Evolutionary conservation across 176 grass and related monocot species (phyloP), one percentile per base, ranked within the genome.

Genomic region (Cymbopogon citratus): DNA sequence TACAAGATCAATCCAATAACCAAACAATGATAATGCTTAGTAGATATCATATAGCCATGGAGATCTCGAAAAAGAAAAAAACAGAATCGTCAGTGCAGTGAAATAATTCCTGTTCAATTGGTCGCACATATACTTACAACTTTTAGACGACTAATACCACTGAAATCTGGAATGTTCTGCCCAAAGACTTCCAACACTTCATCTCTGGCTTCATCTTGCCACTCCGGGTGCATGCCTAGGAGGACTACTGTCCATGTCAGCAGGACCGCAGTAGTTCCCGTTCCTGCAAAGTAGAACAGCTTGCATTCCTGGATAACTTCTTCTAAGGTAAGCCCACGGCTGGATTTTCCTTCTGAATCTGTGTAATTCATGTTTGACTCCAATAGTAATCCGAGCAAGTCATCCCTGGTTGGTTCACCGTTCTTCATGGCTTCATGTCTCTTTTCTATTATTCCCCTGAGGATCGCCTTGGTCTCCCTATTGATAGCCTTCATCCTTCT

Each of bases 221-320:
- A 97, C 52, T 76, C 76, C 0, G 89, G 91, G 40, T 97, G 87
- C 94, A 97, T 94, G 85, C 94, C 85, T 24, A 97, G 64, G 0
- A 70, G 11, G 19, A 88, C 63, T 65, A 97, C 14, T 5, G 94
- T 90, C 89, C 91, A 97, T 3, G 89, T 85, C 33, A 97, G 82
- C 13, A 94, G 76, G 3, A 91, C 82, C 2, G 85, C 71, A 0
- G 89, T 94, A 2, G 91, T 88, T 83, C 94, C 94, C 14, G 86
- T 81, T 57, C 94, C 94, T 3, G 91, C 94, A 34, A 97, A 93
- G 87, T 97, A 97, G 87, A 97, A 93, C 23, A 93, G 0, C 83
- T 86, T 91, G 87, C 91, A 97, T 73, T 97, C 91, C 16, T 78
- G 85, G 3, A 94, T 94, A 74, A 97, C 75, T 6, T 97, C 89